Evolutionary conservation across 2,329 filamentous ascomycete species (phyloP).

Genomic region (Zalaria sp.): DNA sequence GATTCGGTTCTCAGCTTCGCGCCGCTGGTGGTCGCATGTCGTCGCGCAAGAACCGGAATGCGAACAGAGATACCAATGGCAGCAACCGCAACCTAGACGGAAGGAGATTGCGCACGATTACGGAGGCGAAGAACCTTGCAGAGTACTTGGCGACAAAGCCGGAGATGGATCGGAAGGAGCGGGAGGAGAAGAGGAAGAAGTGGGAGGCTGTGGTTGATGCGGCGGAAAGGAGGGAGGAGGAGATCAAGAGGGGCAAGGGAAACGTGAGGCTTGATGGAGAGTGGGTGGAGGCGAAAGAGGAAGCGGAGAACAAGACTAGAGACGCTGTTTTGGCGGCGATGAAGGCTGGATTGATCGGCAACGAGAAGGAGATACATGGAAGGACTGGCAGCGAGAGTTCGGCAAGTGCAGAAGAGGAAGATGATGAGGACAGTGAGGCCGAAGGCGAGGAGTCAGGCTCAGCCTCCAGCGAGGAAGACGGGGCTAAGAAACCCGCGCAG

Average conservation of each 20-base stretch:
- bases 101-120: slow-evolving; percentile 75
- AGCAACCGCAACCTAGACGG: slow-evolving; percentile 92
- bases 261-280: slow-evolving; percentile 57
- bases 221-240: slow-evolving; percentile 70
- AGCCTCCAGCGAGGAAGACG: slow-evolving; percentile 21
- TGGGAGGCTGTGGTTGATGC: slow-evolving; percentile 83
- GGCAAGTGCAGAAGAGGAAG: slow-evolving; percentile 27
- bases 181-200: slow-evolving; percentile 66
- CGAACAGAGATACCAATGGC: slow-evolving; percentile 63
- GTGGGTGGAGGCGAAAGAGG: slow-evolving; percentile 92
- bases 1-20: slow-evolving; percentile 92
- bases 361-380: slow-evolving; percentile 25
- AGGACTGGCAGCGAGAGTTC: slow-evolving; percentile 25
- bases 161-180: slow-evolving; percentile 91
- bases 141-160: slow-evolving; percentile 93
- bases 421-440: slow-evolving; percentile 12
- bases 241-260: slow-evolving; percentile 60
- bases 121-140: slow-evolving; percentile 86
- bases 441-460: slow-evolving; percentile 11
- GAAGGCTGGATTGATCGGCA: slow-evolving; percentile 44
- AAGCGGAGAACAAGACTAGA: slow-evolving; percentile 69
- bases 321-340: slow-evolving; percentile 61
- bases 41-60: slow-evolving; percentile 74
- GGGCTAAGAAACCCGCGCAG: slow-evolving; percentile 18
- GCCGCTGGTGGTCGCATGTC: slow-evolving; percentile 98